Evolutionary conservation across 2,329 filamentous ascomycete genomes (phyloP).

Genomic region (Dryadomyces quercus-mongolicae): DNA sequence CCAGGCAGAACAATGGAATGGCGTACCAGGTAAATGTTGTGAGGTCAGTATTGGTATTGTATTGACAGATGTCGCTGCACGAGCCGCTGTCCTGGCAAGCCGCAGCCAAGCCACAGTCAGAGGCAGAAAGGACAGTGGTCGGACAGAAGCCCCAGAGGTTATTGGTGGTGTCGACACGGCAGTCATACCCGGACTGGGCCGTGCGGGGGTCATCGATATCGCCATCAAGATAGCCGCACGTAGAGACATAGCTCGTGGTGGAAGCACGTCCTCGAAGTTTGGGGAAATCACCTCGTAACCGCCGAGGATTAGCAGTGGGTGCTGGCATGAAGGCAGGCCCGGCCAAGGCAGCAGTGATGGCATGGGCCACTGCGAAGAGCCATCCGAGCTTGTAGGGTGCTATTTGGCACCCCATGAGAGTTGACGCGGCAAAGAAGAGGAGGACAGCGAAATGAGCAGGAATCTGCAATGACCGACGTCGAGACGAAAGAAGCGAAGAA

Average conservation of each 20-base stretch:
- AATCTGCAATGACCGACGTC: no score
- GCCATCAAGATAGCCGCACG: slow-evolving; percentile 21
- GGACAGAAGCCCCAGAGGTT: slow-evolving; percentile 28
- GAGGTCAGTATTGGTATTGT: slow-evolving; percentile 11
- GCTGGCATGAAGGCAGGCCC: background rate
- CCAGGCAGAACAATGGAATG: no score
- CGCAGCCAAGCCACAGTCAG: slow-evolving; percentile 25
- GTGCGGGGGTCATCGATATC: slow-evolving; percentile 18
- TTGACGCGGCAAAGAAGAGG: background rate
- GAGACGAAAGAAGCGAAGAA: no score
- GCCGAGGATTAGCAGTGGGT: background rate
- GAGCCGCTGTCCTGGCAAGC: slow-evolving; percentile 20
- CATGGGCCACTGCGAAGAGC: no score
- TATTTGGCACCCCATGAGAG: background rate
- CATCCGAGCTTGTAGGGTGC: background rate
- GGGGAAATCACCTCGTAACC: background rate
- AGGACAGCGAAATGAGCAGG: no score
- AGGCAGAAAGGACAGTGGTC: slow-evolving; percentile 20
- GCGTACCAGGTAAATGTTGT: slow-evolving; percentile 24
- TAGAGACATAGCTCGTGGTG: slow-evolving; percentile 6
- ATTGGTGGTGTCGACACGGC: slow-evolving; percentile 21
- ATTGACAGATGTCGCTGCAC: slow-evolving; percentile 23
- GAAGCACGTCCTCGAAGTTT: no score
- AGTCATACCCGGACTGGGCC: slow-evolving; percentile 22
- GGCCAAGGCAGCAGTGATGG: background rate